These are phyloP conservation scores for Phytophthora fragariae DNA, from an alignment of 352 stramenopile species.

Conservation along the genomic window DNA sequence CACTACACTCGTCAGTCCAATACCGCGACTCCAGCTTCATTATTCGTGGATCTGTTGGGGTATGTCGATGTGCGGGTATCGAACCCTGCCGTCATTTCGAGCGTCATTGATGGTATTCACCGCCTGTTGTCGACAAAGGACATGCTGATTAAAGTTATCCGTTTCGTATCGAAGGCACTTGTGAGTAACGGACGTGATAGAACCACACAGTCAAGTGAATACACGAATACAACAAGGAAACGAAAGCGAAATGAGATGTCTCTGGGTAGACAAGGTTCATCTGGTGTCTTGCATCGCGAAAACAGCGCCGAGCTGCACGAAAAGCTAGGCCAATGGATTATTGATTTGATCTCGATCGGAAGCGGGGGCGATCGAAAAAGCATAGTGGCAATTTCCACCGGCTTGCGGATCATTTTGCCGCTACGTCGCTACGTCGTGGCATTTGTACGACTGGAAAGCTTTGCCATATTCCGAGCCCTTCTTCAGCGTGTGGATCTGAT, in stretches of 20 bases:
- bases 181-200: slow-evolving; percentile 7
- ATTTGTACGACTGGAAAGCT: slow-evolving; percentile 47
- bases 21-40: slow-evolving; percentile 22
- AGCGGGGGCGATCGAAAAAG: slow-evolving; percentile 39
- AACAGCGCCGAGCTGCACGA: slow-evolving; percentile 34
- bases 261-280: background rate
- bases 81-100: slow-evolving; percentile 23
- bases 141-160: slow-evolving; percentile 36
- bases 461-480: slow-evolving; percentile 48
- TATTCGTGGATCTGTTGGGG: slow-evolving; percentile 41
- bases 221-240: slow-evolving; percentile 23
- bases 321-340: slow-evolving; percentile 50
- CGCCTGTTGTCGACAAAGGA: slow-evolving; percentile 32
- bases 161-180: slow-evolving; percentile 36
- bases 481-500: slow-evolving; percentile 58
- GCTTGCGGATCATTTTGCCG: slow-evolving; percentile 56
- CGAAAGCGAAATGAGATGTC: slow-evolving; percentile 37
- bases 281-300: slow-evolving; percentile 10
- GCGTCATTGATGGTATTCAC: slow-evolving; percentile 36
- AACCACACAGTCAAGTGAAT: slow-evolving; percentile 17
- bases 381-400: slow-evolving; percentile 41
- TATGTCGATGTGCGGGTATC: slow-evolving; percentile 28
- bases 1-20: slow-evolving; percentile 36
- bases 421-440: slow-evolving; percentile 52
- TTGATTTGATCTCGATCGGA: slow-evolving; percentile 52